phyloP scores from a whole-genome alignment of 2,329 filamentous ascomycete species.

The Beauveria brongniartii region DNA sequence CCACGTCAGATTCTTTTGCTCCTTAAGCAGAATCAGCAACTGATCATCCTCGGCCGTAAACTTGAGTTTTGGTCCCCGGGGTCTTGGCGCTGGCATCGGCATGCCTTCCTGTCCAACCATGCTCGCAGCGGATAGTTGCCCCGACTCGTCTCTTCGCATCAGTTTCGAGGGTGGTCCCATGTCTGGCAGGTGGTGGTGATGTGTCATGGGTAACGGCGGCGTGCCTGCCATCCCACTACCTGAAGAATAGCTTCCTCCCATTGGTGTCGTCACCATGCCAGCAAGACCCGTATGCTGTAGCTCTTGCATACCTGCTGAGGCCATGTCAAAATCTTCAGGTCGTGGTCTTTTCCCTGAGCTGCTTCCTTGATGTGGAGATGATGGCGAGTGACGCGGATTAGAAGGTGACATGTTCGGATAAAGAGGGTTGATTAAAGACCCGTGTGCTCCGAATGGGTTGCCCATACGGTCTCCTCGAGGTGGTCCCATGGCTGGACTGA shows the following conservation, averaged over 20 bases:
- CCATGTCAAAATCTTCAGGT: conserved; percentile 52
- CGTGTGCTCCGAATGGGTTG: conserved; percentile 42
- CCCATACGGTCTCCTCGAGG: conserved; percentile 46
- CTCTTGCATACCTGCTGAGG: conserved; percentile 40
- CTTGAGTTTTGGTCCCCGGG: conserved; percentile 83
- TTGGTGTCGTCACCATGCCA: conserved; percentile 43
- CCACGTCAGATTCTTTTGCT: conserved; percentile 92
- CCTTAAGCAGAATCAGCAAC: conserved; percentile 80
- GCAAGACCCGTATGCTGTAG: conserved; percentile 49
- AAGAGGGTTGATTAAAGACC: conserved; percentile 42
- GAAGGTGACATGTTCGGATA: conserved; percentile 42
- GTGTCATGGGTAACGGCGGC: conserved; percentile 18
- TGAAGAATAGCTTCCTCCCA: conserved; percentile 43
- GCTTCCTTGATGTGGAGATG: conserved; percentile 26
- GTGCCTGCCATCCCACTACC: conserved; percentile 17
- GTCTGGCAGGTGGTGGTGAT: conserved; percentile 74
- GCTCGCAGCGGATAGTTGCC: conserved; percentile 58
- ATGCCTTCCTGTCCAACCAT: conserved; percentile 82
- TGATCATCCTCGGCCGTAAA: conserved; percentile 91
- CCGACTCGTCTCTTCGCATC: conserved; percentile 49
- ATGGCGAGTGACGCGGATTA: conserved; percentile 21
- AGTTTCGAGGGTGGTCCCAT: conserved; percentile 62
- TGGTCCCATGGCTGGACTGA: conserved; percentile 38
- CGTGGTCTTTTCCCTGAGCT: conserved; percentile 39
- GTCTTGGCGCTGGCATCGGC: conserved; percentile 72